phyloP scores from a whole-genome alignment of 2,329 filamentous ascomycete species.

The Coniochaeta prunicola region DNA sequence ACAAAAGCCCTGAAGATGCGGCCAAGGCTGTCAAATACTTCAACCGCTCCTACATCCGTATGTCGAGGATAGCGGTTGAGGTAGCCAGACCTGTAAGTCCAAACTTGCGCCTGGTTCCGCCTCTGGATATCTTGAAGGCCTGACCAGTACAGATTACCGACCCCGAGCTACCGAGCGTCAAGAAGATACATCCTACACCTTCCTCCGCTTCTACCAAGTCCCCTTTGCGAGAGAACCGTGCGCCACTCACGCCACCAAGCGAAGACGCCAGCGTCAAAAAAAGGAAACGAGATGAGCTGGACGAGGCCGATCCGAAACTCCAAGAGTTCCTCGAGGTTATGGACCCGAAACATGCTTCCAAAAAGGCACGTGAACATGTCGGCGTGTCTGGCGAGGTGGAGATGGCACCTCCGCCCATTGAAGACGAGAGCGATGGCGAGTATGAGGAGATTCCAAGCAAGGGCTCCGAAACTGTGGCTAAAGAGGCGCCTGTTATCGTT shows the following conservation, averaged over 20 bases:
- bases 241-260: conserved; percentile 15
- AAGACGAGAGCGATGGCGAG: conserved; percentile 63
- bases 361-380: conserved; percentile 50
- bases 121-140: conserved; percentile 6
- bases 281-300: conserved; percentile 55
- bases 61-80: conserved; percentile 90
- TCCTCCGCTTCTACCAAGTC: conserved; percentile 4
- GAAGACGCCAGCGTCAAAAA: conserved; percentile 47
- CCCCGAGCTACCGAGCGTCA: conserved; percentile 24
- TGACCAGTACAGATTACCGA: conserved; percentile 28
- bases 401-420: conserved; percentile 12
- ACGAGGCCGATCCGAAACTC: conserved; percentile 68
- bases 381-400: conserved; percentile 17
- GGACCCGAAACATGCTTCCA: conserved; percentile 58
- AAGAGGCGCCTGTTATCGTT: conserved; percentile 12
- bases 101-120: background rate
- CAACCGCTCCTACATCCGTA: conserved; percentile 89
- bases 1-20: conserved; percentile 75
- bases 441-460: conserved; percentile 61
- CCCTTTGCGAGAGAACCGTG: conserved; percentile 7
- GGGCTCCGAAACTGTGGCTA: conserved; percentile 36
- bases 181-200: conserved; percentile 5
- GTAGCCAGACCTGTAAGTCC: conserved; percentile 67
- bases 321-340: conserved; percentile 83
- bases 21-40: conserved; percentile 85